Evolutionary conservation across 177 flowering plant genomes (phyloP).

Genomic region (Telopea speciosissima): DNA sequence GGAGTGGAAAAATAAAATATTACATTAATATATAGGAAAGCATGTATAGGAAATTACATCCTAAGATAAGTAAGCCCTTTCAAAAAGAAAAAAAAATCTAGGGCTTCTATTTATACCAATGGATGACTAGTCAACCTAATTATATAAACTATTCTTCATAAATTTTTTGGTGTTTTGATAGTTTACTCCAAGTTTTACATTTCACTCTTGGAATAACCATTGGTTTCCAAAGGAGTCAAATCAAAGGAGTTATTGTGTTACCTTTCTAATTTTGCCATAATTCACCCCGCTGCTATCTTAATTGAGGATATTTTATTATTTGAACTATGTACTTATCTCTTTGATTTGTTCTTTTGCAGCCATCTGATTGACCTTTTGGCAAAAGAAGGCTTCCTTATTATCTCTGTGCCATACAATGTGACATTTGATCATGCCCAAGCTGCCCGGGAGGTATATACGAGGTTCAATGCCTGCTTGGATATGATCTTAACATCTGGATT

Average conservation of each 20-base stretch:
- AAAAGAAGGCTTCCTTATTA: slow-evolving; percentile 69
- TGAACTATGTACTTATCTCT: not conserved
- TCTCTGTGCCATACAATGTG: slow-evolving; percentile 88
- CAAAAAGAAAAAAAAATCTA: no score
- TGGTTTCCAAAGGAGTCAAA: not conserved
- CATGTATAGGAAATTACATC: no score
- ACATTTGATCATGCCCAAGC: slow-evolving; percentile 87
- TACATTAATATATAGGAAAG: no score
- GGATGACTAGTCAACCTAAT: not conserved
- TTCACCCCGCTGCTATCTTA: no score
- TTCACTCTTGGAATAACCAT: not conserved
- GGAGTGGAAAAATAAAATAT: no score
- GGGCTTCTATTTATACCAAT: no score
- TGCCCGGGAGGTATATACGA: slow-evolving; percentile 58
- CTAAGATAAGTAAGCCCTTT: no score
- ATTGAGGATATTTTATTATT: not conserved
- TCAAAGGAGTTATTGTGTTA: not conserved
- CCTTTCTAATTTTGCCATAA: not conserved
- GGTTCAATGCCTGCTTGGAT: slow-evolving; percentile 67
- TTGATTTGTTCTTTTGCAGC: slow-evolving; percentile 32
- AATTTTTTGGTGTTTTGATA: not conserved
- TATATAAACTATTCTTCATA: not conserved
- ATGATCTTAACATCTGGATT: slow-evolving; percentile 50
- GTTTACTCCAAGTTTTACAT: not conserved
- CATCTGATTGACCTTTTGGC: slow-evolving; percentile 73